phyloP scores from a whole-genome alignment of 495 filamentous ascomycete genomes.

The Extremus antarcticus region DNA sequence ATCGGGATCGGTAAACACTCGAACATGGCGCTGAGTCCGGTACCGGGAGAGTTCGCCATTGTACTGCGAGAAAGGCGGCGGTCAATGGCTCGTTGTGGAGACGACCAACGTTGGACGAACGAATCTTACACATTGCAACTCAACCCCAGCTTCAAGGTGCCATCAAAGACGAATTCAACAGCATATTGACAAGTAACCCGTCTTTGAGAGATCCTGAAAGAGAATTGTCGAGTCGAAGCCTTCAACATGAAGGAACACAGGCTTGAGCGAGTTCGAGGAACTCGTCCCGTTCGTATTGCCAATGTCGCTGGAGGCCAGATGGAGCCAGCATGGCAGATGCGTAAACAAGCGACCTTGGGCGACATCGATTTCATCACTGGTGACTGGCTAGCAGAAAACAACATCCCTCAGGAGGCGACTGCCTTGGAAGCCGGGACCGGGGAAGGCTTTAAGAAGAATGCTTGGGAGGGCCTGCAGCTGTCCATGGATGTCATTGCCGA shows the following conservation, averaged over 20 bases:
- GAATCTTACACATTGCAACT: neutral
- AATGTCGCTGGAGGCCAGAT: conserved; percentile 38
- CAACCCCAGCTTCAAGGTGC: neutral
- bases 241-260: neutral
- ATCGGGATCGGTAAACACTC: too few relatives aligned
- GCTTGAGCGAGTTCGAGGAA: neutral
- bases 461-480: conserved; percentile 36
- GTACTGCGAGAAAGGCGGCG: neutral
- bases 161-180: neutral
- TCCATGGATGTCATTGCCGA: conserved; percentile 34
- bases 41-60: neutral
- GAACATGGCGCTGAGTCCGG: too few relatives aligned
- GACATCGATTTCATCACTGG: conserved; percentile 45
- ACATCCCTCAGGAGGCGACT: conserved; percentile 36
- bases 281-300: conserved; percentile 35
- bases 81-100: too few relatives aligned
- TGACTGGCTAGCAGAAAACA: conserved; percentile 45
- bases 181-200: neutral
- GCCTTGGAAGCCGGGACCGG: conserved; percentile 30
- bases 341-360: conserved; percentile 33
- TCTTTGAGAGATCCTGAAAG: neutral
- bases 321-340: conserved; percentile 36
- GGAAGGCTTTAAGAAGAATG: conserved; percentile 34
- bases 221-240: neutral
- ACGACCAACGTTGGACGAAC: too few relatives aligned